Percentiles rank a stretch among this genome's conserved stretches.
Evolutionary conservation across 169 alveolate species (phyloP).

Genomic region (Perkinsus chesapeaki): DNA sequence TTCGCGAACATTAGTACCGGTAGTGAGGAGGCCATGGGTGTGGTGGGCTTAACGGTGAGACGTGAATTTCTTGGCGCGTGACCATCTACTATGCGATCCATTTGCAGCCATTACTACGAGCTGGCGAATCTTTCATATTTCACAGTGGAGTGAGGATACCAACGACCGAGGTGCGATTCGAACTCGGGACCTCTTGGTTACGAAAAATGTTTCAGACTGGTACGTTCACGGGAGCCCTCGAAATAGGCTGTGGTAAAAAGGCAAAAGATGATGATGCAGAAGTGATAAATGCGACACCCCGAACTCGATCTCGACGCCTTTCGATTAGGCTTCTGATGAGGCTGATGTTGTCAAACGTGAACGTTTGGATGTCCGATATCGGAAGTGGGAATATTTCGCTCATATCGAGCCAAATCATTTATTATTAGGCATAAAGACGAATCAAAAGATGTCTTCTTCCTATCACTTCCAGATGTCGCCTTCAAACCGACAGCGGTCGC

Average conservation of each 20-base stretch:
- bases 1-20: background rate
- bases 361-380: background rate
- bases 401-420: background rate
- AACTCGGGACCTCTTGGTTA: background rate
- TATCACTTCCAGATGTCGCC: background rate
- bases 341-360: background rate
- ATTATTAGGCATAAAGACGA: background rate
- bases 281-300: background rate
- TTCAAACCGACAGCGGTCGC: background rate
- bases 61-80: background rate
- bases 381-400: background rate
- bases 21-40: background rate
- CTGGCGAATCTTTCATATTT: background rate
- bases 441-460: background rate
- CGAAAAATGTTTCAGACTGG: background rate
- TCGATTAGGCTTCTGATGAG: background rate
- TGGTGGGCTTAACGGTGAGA: background rate
- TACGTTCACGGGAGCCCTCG: background rate
- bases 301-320: background rate
- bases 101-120: background rate
- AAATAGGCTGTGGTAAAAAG: background rate
- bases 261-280: background rate
- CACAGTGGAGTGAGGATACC: background rate
- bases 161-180: background rate
- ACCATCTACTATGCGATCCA: too few relatives aligned